Evolutionary conservation across 768 basidiomycete species (phyloP).

Genomic region (Mycena vulgaris): DNA sequence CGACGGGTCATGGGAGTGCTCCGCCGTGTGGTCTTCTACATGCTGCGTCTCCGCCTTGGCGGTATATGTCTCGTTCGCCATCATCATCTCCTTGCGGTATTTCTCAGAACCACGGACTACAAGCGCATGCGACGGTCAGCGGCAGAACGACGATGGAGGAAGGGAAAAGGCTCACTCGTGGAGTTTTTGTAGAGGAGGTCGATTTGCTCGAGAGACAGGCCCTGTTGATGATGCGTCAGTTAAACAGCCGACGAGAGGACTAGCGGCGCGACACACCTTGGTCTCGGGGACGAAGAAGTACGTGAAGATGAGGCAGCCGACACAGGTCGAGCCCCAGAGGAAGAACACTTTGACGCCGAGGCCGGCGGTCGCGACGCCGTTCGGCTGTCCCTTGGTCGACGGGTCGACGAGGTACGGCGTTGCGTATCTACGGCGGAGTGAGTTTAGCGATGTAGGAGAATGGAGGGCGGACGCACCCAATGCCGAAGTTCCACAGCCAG

Average conservation of each 20-base stretch:
- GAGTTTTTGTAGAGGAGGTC: constrained; percentile 80
- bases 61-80: constrained; percentile 9
- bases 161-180: constrained; percentile 13
- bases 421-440: constrained; percentile 50
- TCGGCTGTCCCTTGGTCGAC: constrained; percentile 37
- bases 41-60: neutral
- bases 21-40: neutral
- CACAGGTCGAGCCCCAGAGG: constrained; percentile 82
- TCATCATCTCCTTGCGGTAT: constrained; percentile 25
- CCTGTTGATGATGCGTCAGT: constrained; percentile 46
- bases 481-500: constrained; percentile 84
- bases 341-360: constrained; percentile 88
- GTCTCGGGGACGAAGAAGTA: constrained; percentile 89
- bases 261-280: constrained; percentile 51
- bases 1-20: neutral
- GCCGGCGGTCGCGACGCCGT: constrained; percentile 59
- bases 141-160: neutral
- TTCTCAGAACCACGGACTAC: constrained; percentile 19
- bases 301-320: constrained; percentile 80
- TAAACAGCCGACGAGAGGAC: neutral
- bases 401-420: constrained; percentile 73
- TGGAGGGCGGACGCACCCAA: constrained; percentile 51
- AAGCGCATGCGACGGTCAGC: neutral
- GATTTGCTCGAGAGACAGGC: constrained; percentile 88
- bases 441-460: neutral